Conservation (phyloP, 148 eudicot genomes). For the Limonium bicolor region DNA sequence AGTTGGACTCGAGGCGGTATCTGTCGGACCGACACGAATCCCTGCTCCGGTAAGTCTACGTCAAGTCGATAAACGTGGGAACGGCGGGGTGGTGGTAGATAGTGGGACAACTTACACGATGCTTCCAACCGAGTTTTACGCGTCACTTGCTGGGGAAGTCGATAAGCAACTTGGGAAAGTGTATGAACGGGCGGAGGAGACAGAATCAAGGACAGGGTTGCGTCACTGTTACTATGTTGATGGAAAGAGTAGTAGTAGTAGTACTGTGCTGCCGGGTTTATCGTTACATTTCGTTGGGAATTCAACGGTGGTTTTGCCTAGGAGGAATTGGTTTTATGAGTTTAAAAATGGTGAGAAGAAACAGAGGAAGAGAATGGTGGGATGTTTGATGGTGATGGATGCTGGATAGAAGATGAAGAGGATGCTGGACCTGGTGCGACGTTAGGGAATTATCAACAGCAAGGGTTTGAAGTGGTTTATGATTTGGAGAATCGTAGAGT, state of each 20-base stretch:
- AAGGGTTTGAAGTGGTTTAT: conserved; percentile 90
- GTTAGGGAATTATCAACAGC: conserved; percentile 85
- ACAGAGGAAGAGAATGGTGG: conserved; percentile 38
- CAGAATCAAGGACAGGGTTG: conserved; percentile 56
- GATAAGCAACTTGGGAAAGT: conserved; percentile 16
- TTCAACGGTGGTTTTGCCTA: conserved; percentile 64
- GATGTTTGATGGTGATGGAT: conserved; percentile 83
- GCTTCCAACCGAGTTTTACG: conserved; percentile 35
- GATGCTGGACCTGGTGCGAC: conserved; percentile 76
- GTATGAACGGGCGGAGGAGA: conserved; percentile 27
- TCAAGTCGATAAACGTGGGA: conserved; percentile 35
- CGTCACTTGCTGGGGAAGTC: conserved; percentile 32
- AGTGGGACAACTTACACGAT: conserved; percentile 79
- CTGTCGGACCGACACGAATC: conserved; percentile 30
- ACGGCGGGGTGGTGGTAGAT: conserved; percentile 85
- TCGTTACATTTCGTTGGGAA: conserved; percentile 58
- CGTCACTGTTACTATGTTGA: conserved; percentile 57
- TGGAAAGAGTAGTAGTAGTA: conserved; percentile 2
- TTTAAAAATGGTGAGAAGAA: conserved; percentile 36
- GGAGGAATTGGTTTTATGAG: conserved; percentile 64
- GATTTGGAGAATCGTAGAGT: conserved; percentile 63
- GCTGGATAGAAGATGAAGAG: conserved; percentile 54
- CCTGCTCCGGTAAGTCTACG: conserved; percentile 29
- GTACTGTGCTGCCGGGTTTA: conserved; percentile 29
- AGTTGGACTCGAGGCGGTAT: conserved; percentile 51